These are phyloP conservation scores for Dictyostelium intermedium DNA, from an alignment of 78 protist genomes.

Conservation along the genomic window DNA sequence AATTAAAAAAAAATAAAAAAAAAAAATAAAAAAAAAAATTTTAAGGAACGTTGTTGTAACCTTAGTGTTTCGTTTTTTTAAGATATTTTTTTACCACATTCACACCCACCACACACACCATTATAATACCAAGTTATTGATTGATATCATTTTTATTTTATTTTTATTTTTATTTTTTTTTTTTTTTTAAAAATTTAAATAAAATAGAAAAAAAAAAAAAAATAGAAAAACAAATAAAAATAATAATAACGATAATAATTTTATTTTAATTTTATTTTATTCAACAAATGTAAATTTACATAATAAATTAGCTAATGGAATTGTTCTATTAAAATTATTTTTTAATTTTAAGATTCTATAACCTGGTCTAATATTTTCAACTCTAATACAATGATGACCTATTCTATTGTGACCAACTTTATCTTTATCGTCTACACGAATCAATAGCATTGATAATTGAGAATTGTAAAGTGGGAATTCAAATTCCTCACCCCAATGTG, in stretches of 20 bases:
- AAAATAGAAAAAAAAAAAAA: too few relatives aligned
- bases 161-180: background rate
- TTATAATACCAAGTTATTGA: background rate
- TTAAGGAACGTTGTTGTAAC: background rate
- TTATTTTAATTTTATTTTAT: background rate
- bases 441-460: conserved; percentile 62
- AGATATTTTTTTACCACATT: background rate
- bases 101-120: background rate
- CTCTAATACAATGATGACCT: conserved; percentile 51
- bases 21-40: background rate
- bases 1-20: background rate
- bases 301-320: conserved; percentile 50
- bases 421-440: conserved; percentile 69
- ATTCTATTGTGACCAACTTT: conserved; percentile 52
- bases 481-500: conserved; percentile 78
- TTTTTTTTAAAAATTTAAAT: background rate
- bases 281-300: conserved; percentile 32
- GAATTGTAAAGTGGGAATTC: conserved; percentile 26
- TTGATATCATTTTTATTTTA: background rate
- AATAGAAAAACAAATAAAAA: too few relatives aligned
- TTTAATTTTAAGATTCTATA: conserved; percentile 28
- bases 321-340: conserved; percentile 21
- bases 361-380: conserved; percentile 55
- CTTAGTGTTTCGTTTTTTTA: background rate
- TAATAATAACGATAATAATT: background rate